Percentiles rank a stretch among this genome's conserved stretches.
Conservation (phyloP, 768 basidiomycete species). For the Trametes coccinea region DNA sequence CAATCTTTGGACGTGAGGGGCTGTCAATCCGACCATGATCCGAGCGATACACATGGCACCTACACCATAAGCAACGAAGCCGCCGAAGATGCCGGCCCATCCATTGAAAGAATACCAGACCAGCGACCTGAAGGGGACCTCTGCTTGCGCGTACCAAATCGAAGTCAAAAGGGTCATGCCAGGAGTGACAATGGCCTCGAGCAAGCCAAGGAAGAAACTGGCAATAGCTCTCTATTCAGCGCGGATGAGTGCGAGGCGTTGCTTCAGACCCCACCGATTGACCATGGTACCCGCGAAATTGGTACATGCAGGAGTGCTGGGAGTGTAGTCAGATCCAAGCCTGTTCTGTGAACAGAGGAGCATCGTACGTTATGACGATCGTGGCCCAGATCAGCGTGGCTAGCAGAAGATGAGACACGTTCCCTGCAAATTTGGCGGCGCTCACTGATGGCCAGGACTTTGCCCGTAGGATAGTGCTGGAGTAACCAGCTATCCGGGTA, state of each 20-base stretch:
- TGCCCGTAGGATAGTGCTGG: constrained; percentile 28
- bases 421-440: no score
- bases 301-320: constrained; percentile 18
- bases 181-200: constrained; percentile 24
- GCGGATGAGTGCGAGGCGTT: background rate
- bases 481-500: constrained; percentile 34
- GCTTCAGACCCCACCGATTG: constrained; percentile 6
- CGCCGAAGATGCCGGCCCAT: constrained; percentile 25
- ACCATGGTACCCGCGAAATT: constrained; percentile 18
- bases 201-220: constrained; percentile 22
- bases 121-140: constrained; percentile 23
- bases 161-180: constrained; percentile 21
- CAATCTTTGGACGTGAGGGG: constrained; percentile 2
- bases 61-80: constrained; percentile 21
- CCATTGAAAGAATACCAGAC: constrained; percentile 27
- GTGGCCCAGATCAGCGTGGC: constrained; percentile 37
- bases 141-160: constrained; percentile 23
- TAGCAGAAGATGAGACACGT: constrained; percentile 3
- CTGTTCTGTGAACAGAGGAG: background rate
- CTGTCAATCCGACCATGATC: background rate
- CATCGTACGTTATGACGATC: constrained; percentile 28
- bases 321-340: background rate
- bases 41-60: background rate
- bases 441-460: constrained; percentile 11
- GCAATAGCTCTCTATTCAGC: background rate